These are phyloP conservation scores for Avena sativa DNA, from an alignment of 176 grass and related monocot species.

Conservation along the genomic window DNA sequence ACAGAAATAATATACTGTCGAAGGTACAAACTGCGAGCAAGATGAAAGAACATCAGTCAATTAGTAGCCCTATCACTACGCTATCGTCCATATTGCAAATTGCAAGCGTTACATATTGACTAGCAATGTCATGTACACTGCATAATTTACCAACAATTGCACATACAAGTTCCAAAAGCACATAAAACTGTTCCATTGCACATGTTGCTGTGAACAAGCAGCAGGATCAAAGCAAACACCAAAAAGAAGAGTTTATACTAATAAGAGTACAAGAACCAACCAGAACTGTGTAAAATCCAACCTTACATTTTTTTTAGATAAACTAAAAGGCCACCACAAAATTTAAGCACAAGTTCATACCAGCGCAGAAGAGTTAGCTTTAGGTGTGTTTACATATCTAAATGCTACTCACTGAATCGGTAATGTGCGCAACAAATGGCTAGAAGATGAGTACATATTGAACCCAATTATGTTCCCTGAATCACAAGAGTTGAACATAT, in stretches of 20 bases:
- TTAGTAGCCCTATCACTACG: background rate
- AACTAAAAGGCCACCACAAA: background rate
- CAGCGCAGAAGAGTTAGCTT: background rate
- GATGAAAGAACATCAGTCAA: background rate
- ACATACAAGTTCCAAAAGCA: background rate
- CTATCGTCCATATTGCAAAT: background rate
- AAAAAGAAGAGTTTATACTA: background rate
- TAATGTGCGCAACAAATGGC: background rate
- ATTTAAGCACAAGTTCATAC: background rate
- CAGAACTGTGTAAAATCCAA: background rate
- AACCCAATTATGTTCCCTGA: background rate
- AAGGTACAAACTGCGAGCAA: background rate
- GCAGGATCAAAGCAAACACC: background rate
- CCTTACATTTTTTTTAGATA: background rate
- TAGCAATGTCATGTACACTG: background rate
- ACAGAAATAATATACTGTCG: background rate
- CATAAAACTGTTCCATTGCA: background rate
- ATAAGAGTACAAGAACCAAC: background rate
- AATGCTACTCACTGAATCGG: background rate
- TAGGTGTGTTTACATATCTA: background rate
- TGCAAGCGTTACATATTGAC: background rate
- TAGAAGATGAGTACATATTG: background rate
- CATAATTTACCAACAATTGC: background rate
- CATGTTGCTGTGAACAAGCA: background rate
- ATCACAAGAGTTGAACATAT: background rate